These are phyloP conservation scores for Crithidia sp. DNA, from an alignment of 208 protist species.

Conservation along the genomic window DNA sequence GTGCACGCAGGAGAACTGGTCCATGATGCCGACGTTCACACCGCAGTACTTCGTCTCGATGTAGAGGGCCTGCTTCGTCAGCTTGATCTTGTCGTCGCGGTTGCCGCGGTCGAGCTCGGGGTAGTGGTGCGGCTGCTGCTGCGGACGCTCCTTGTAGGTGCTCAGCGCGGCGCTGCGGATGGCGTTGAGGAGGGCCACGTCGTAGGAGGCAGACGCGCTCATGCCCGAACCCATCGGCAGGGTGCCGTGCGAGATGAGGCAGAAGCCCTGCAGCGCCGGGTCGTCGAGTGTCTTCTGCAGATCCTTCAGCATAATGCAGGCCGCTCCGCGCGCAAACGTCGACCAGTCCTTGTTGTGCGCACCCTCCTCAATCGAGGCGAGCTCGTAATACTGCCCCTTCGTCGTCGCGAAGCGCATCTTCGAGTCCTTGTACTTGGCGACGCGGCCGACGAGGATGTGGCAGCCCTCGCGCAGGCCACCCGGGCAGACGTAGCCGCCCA, in stretches of 20 bases:
- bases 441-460: conserved; percentile 57
- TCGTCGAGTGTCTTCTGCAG: conserved; percentile 46
- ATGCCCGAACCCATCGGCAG: conserved; percentile 81
- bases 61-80: conserved; percentile 63
- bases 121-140: conserved; percentile 28
- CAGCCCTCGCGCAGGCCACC: conserved; percentile 54
- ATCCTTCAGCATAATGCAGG: conserved; percentile 44
- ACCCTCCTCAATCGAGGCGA: conserved; percentile 34
- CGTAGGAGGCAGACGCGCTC: conserved; percentile 72
- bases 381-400: conserved; percentile 41
- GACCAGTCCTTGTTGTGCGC: conserved; percentile 55
- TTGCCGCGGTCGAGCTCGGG: conserved; percentile 32
- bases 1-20: conserved; percentile 84
- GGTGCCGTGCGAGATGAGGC: conserved; percentile 58
- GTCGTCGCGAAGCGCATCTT: conserved; percentile 58
- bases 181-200: conserved; percentile 52
- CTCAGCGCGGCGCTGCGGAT: conserved; percentile 34
- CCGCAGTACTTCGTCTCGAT: conserved; percentile 78
- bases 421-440: conserved; percentile 38
- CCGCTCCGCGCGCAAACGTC: conserved; percentile 50
- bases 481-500: conserved; percentile 71
- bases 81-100: conserved; percentile 45
- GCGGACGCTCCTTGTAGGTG: conserved; percentile 27
- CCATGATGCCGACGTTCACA: conserved; percentile 90
- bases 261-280: conserved; percentile 49